Base-by-base conservation (phyloP, 2,329 filamentous ascomycete genomes). In the Myriosclerotinia curreyana region DNA sequence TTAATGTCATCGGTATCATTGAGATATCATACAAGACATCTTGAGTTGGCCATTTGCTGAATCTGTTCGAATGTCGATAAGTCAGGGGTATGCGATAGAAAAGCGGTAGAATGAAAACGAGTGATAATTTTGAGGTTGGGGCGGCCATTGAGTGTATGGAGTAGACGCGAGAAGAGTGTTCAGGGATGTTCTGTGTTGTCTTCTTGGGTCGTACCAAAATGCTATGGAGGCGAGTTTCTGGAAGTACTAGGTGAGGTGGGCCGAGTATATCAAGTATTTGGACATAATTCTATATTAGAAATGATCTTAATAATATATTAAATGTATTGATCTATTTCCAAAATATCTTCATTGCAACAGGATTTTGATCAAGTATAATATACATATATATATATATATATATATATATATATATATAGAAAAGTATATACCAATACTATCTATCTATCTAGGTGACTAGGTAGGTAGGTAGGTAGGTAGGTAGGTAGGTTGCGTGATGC, bases 151-250 rank as follows among this genome's bases (percentile, higher is more conserved):
- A 36, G 20, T 52, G 28, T 52, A 31, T 31, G 28, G 5, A 31
- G 28, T 31, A 22, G 36, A 59, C 42, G 55, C 55, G 55, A 36
- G 34, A 58, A 28, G 42, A 58, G 55, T 48, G 40, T 28, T 48
- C 55, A 59, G 55, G 55, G 55, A 59, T 59, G n/a, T 48, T 42
- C 42, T 44, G 42, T 48, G 42, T 59, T 59, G 55, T 34, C 31
- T 48, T 48, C 5, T 20, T 42, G 28, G 40, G 40, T 58, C 15
- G 46, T 40, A 58, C 54, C 34, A n/a, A 15, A 34, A 22, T 31
- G 50, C 54, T 17, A 62, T 68, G 1, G 61, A 63, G 22, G 44
- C 40, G 28, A 46, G 44, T 48, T 58, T 34, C 14, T 36, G 7
- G 22, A 22, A 34, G 12, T 44, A 9, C 17, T 56, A 28, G 25